phyloP scores from a whole-genome alignment of 1,284 basidiomycete genomes.

The Mycosarcoma maydis region DNA sequence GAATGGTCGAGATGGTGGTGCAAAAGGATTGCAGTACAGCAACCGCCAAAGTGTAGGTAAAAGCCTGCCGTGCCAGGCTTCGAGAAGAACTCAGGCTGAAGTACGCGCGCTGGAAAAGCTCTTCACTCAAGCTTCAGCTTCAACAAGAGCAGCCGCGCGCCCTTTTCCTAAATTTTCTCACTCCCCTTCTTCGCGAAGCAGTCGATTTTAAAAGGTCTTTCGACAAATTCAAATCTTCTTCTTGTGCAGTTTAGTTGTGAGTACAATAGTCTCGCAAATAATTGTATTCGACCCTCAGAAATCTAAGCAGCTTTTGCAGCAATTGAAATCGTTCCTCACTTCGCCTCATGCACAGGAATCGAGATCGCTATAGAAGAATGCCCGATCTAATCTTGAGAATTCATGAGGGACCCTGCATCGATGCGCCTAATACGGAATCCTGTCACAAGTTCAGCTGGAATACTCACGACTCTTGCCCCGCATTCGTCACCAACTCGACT shows the following conservation, averaged over 20 bases:
- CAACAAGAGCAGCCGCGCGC: background rate
- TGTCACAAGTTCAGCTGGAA: background rate
- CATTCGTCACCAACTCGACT: background rate
- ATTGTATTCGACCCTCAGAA: background rate
- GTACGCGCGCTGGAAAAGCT: constrained; percentile 2
- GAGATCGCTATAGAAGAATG: background rate
- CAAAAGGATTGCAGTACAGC: constrained; percentile 7
- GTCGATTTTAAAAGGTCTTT: background rate
- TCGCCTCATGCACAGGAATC: too few relatives aligned
- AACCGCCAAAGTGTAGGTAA: background rate
- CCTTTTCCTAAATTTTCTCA: constrained; percentile 4
- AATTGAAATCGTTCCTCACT: background rate
- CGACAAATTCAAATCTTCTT: constrained; percentile 1
- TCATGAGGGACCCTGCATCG: constrained; percentile 1
- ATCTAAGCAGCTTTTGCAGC: background rate
- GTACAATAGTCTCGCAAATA: background rate
- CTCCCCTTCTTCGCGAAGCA: background rate
- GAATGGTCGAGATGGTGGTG: constrained; percentile 39
- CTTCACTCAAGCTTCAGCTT: background rate
- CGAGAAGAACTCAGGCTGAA: background rate
- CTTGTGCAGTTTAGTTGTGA: too few relatives aligned
- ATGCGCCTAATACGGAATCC: too few relatives aligned
- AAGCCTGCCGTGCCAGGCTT: background rate
- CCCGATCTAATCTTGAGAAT: background rate
- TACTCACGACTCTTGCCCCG: background rate